These are phyloP conservation scores for Coleophoma crateriformis DNA, from an alignment of 2,329 filamentous ascomycete genomes.

Conservation along the genomic window DNA sequence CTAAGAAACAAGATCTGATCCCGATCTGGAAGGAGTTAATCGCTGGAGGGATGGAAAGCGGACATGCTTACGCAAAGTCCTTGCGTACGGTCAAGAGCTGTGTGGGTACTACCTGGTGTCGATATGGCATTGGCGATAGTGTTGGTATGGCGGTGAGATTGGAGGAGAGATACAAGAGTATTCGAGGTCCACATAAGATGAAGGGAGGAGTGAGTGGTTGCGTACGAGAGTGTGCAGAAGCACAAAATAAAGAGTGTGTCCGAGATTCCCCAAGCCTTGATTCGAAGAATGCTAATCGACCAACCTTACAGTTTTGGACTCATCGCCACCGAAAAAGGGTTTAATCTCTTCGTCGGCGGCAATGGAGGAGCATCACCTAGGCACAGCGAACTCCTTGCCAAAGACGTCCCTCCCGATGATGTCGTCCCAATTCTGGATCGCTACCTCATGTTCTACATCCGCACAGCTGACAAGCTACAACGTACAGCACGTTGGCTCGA, in stretches of 20 bases:
- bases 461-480: slow-evolving; percentile 85
- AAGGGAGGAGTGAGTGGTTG: slow-evolving; percentile 89
- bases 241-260: slow-evolving; percentile 79
- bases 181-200: slow-evolving; percentile 84
- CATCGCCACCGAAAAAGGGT: slow-evolving; percentile 88
- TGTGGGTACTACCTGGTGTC: slow-evolving; percentile 86
- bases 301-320: slow-evolving; percentile 63
- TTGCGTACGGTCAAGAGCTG: slow-evolving; percentile 88
- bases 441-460: slow-evolving; percentile 90
- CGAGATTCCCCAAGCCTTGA: slow-evolving; percentile 4
- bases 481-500: slow-evolving; percentile 87
- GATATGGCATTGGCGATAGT: slow-evolving; percentile 83
- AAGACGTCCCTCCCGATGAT: slow-evolving; percentile 78
- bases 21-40: slow-evolving; percentile 78
- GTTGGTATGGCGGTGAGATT: slow-evolving; percentile 85
- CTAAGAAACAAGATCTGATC: slow-evolving; percentile 78
- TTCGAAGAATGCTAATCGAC: too few species aligned
- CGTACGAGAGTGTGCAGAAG: slow-evolving; percentile 88
- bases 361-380: slow-evolving; percentile 83
- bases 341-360: slow-evolving; percentile 86
- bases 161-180: slow-evolving; percentile 88
- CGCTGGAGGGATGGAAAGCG: slow-evolving; percentile 82
- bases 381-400: slow-evolving; percentile 78
- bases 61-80: slow-evolving; percentile 86
- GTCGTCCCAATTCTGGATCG: slow-evolving; percentile 81